phyloP scores from a whole-genome alignment of 768 basidiomycete species.

The Exidia glandulosa region DNA sequence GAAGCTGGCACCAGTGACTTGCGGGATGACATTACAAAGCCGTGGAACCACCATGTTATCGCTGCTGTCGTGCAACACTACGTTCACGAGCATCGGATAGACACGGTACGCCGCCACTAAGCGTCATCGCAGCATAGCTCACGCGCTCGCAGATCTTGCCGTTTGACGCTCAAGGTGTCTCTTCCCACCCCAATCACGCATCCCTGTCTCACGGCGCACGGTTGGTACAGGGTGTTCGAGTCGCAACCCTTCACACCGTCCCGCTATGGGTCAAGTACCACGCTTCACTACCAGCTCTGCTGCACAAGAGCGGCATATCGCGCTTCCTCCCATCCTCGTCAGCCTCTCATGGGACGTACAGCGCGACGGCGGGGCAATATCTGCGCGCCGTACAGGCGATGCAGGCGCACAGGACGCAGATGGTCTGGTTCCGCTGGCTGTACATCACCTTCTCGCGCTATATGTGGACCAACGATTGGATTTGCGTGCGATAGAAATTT shows the following conservation, averaged over 20 bases:
- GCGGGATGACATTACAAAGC: slow-evolving; percentile 58
- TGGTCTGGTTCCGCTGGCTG: neutral
- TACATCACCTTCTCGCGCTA: neutral
- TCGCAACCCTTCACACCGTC: neutral
- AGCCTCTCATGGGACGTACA: no score
- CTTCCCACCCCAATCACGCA: slow-evolving; percentile 79
- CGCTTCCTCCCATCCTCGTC: no score
- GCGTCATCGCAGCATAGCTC: neutral
- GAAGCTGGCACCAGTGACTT: no score
- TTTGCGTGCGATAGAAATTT: no score
- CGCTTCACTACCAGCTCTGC: no score
- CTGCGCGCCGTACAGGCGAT: no score
- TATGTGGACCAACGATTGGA: neutral
- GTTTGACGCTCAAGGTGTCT: slow-evolving; percentile 68
- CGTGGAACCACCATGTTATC: slow-evolving; percentile 55
- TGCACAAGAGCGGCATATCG: no score
- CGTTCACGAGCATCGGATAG: slow-evolving; percentile 46
- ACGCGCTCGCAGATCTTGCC: slow-evolving; percentile 55
- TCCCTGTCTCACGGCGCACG: slow-evolving; percentile 47
- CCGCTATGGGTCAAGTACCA: no score
- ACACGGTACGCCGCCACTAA: slow-evolving; percentile 36
- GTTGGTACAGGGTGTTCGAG: neutral
- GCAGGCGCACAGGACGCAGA: neutral
- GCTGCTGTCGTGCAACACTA: slow-evolving; percentile 48
- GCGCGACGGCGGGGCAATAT: no score